Base-by-base conservation (phyloP, 768 basidiomycete genomes). In the Boletus tomentosulus region DNA sequence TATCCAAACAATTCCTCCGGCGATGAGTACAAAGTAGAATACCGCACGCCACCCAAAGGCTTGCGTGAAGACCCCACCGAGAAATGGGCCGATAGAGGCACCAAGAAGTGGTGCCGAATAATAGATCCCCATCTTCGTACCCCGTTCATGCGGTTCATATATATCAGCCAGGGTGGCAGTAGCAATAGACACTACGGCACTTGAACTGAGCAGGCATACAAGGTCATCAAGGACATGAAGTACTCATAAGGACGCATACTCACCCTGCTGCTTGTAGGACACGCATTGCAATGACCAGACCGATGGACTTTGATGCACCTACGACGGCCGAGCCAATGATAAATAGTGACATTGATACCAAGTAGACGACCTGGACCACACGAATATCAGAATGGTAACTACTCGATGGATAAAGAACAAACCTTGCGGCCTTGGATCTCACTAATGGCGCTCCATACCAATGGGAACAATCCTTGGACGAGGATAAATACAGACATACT, bases 91-190 rank as follows among this genome's bases (percentile, higher is more conserved):
- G 3, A 87, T 57, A 1, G 80, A 75, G 3, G 85, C 83, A 0
- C 89, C 91, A 3, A 93, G 76, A 2, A 92, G 77, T 0, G 89
- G 89, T 5, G 90, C 85, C 10, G 83, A 81, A 61, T 91, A 92
- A 68, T 85, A 92, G 15, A 92, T 72, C 0, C 92, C 90, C 80
- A 92, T 85, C 77, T 82, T 87, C 3, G 79, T 81, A 2, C 91
- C 90, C 27, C 90, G 76, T 60, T 90, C 82, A 19, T 77, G 73
- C 0, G 88, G 83, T 28, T 91, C 89, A 57, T 82, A 91, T 3
- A 91, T 84, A 60, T 91, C 89, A 6, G 88, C 88, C 1, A 92
- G 74, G 1, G 88, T 88, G 6, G 86, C 88, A 0, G 57, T 55
- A 1, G 88, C 90, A 45, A 92, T 83, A 0, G 84, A 65, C 22